Evolutionary conservation across 2,329 filamentous ascomycete species (phyloP).

Genomic region (Dendryphion nanum): DNA sequence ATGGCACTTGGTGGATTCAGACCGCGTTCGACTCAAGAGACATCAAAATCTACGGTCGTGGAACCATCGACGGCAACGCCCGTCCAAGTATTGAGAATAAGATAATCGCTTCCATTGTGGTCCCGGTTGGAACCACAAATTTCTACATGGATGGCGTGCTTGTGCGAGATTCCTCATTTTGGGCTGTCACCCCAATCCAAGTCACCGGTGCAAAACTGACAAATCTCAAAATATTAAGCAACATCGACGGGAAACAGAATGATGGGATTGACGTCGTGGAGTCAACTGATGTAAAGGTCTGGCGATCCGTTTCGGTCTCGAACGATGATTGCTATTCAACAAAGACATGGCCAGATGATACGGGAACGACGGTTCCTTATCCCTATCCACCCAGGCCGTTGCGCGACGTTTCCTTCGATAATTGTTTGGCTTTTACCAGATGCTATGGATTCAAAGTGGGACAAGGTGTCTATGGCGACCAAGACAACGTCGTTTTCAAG

Average conservation of each 20-base stretch:
- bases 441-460: constrained; percentile 9
- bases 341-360: constrained; percentile 6
- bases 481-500: constrained; percentile 7
- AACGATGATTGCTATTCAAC: constrained; percentile 8
- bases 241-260: constrained; percentile 7
- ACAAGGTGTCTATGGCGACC: constrained; percentile 5
- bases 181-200: constrained; percentile 5
- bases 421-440: constrained; percentile 6
- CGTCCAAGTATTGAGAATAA: not conserved
- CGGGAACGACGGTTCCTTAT: constrained; percentile 3
- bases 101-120: constrained; percentile 3
- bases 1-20: constrained; percentile 10
- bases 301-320: constrained; percentile 5
- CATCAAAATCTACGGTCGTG: constrained; percentile 7
- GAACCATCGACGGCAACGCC: constrained; percentile 7
- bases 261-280: constrained; percentile 7
- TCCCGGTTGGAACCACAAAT: constrained; percentile 6
- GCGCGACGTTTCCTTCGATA: constrained; percentile 6
- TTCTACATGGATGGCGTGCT: constrained; percentile 6
- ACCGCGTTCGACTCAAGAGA: constrained; percentile 7
- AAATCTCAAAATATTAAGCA: constrained; percentile 8
- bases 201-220: constrained; percentile 3
- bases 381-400: constrained; percentile 2
- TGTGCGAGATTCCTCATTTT: constrained; percentile 7
- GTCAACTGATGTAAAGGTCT: constrained; percentile 5